phyloP scores from a whole-genome alignment of 352 stramenopile genomes.

The Phytophthora melonis region DNA sequence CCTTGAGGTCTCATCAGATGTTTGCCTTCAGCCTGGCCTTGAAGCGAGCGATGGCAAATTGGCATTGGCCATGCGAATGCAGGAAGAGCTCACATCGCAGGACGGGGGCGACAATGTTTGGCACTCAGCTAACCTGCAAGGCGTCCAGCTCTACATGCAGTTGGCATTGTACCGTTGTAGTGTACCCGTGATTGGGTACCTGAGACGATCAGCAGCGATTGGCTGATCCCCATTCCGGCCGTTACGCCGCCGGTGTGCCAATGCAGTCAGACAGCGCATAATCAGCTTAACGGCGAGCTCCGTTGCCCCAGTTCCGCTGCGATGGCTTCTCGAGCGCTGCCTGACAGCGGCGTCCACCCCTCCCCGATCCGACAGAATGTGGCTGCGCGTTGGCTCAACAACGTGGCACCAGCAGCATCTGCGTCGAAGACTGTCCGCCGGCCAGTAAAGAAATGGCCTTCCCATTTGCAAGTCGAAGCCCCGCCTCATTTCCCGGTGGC shows the following conservation, averaged over 20 bases:
- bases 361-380: slow-evolving; percentile 29
- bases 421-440: slow-evolving; percentile 10
- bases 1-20: slow-evolving; percentile 26
- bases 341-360: slow-evolving; percentile 28
- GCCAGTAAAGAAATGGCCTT: slow-evolving; percentile 23
- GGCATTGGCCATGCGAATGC: neutral
- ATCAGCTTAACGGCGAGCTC: neutral
- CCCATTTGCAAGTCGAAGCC: slow-evolving; percentile 4
- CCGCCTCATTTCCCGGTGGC: slow-evolving; percentile 4
- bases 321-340: slow-evolving; percentile 56
- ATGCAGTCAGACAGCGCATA: too few relatives aligned
- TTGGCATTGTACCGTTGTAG: neutral
- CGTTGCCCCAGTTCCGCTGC: neutral
- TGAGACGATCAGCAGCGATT: slow-evolving; percentile 15
- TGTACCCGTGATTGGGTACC: slow-evolving; percentile 15
- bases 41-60: neutral
- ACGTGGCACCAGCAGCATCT: slow-evolving; percentile 5
- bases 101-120: neutral
- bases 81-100: neutral
- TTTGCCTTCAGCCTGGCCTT: slow-evolving; percentile 15
- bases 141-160: too few relatives aligned
- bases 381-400: slow-evolving; percentile 34
- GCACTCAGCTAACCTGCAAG: neutral
- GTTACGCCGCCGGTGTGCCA: slow-evolving; percentile 16
- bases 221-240: slow-evolving; percentile 11